phyloP scores from a whole-genome alignment of 257 asterid species.

The Fraxinus anomala region DNA sequence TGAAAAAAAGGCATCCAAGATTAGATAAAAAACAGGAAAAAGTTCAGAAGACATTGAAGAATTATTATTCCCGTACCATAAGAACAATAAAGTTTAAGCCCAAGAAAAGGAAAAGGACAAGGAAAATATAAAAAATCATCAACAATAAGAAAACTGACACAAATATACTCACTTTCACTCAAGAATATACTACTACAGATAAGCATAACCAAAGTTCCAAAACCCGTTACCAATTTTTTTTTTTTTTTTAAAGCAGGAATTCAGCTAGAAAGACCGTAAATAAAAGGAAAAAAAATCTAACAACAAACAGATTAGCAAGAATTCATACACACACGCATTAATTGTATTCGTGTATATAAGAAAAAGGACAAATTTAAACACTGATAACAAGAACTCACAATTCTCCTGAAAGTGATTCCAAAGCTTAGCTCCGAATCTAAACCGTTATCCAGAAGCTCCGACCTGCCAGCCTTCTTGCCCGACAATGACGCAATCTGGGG shows the following conservation, averaged over 20 bases:
- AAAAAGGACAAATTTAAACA: slow-evolving; percentile 2
- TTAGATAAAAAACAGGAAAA: too few relatives aligned
- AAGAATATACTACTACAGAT: background rate
- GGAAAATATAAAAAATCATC: background rate
- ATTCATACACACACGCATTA: background rate
- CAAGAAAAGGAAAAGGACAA: background rate
- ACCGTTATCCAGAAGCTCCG: slow-evolving; percentile 43
- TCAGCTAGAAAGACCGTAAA: background rate
- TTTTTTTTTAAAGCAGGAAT: background rate
- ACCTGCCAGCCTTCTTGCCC: slow-evolving; percentile 34
- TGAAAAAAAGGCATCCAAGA: background rate
- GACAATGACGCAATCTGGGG: slow-evolving; percentile 23
- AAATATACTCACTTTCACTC: background rate
- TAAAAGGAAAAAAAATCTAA: background rate
- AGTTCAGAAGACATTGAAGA: background rate
- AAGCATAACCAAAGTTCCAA: background rate
- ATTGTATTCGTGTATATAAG: background rate
- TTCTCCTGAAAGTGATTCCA: slow-evolving; percentile 71
- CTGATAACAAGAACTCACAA: slow-evolving; percentile 54
- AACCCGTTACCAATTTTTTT: background rate
- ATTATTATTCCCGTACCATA: background rate
- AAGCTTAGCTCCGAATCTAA: slow-evolving; percentile 82
- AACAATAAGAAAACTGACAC: background rate
- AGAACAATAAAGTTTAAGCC: background rate
- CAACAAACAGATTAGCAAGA: background rate